These are phyloP conservation scores for Yarrowia deformans DNA, from an alignment of 805 yeast species.

Conservation along the genomic window DNA sequence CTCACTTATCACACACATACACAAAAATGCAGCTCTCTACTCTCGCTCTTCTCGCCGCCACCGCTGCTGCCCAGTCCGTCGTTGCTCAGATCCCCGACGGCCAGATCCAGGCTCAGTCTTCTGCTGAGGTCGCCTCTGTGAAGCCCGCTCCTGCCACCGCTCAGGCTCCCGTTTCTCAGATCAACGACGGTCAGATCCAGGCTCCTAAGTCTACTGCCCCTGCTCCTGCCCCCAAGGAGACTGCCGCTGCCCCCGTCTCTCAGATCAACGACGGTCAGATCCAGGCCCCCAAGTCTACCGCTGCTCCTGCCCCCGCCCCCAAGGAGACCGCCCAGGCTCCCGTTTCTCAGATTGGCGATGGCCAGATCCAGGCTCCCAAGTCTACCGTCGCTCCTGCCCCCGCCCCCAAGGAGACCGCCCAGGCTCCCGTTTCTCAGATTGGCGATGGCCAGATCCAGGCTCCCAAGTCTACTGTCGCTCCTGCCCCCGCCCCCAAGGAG, in stretches of 20 bases:
- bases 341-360: constrained; percentile 36
- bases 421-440: constrained; percentile 35
- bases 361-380: constrained; percentile 39
- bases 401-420: constrained; percentile 23
- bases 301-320: constrained; percentile 26
- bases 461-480: constrained; percentile 18
- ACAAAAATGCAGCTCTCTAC: constrained; percentile 31
- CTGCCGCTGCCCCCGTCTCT: constrained; percentile 31
- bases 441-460: constrained; percentile 39
- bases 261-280: constrained; percentile 37
- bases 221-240: constrained; percentile 22
- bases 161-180: constrained; percentile 36
- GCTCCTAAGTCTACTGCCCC: constrained; percentile 30
- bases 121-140: constrained; percentile 27
- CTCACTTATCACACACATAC: constrained; percentile 11
- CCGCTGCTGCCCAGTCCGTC: constrained; percentile 32
- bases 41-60: constrained; percentile 24
- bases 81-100: constrained; percentile 35
- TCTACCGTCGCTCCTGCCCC: constrained; percentile 13
- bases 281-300: constrained; percentile 33
- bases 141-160: constrained; percentile 17
- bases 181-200: constrained; percentile 38
- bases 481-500: constrained; percentile 21
- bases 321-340: constrained; percentile 26
- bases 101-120: constrained; percentile 38